A percentile compares a stretch with the other conserved stretches of the same genome.
Evolutionary conservation across 495 filamentous ascomycete species (phyloP).

Genomic region (Xylona heveae): DNA sequence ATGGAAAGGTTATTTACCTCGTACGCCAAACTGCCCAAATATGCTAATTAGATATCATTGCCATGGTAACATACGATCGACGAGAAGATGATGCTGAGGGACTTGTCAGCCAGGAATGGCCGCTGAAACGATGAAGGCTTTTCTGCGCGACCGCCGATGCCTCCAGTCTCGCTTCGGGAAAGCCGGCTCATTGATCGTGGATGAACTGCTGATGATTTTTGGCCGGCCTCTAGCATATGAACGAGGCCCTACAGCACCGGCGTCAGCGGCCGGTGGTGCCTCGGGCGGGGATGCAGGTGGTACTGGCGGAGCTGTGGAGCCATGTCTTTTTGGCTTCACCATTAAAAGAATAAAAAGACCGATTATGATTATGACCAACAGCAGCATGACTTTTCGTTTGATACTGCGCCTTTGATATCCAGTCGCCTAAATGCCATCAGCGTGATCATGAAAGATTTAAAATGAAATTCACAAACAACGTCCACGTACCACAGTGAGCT

Average conservation of each 20-base stretch:
- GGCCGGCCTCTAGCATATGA: not conserved
- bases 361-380: conserved; percentile 63
- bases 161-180: conserved; percentile 1
- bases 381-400: conserved; percentile 76
- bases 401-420: conserved; percentile 77
- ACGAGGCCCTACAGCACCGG: not conserved
- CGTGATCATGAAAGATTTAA: not conserved
- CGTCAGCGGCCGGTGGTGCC: not conserved
- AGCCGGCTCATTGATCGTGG: too few species aligned
- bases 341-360: conserved; percentile 72
- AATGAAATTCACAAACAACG: not conserved
- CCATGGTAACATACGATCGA: too few species aligned
- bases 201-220: not conserved
- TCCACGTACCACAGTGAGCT: conserved; percentile 52
- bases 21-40: too few species aligned
- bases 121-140: too few species aligned
- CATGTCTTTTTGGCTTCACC: conserved; percentile 53
- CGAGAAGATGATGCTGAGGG: too few species aligned
- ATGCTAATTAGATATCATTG: too few species aligned
- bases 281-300: conserved; percentile 8
- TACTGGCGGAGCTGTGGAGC: conserved; percentile 7
- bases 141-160: not conserved
- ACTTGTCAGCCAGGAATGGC: too few species aligned
- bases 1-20: too few species aligned
- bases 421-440: conserved; percentile 26